phyloP scores from a whole-genome alignment of 2,329 filamentous ascomycete species.

The Pseudogymnoascus sp. region DNA sequence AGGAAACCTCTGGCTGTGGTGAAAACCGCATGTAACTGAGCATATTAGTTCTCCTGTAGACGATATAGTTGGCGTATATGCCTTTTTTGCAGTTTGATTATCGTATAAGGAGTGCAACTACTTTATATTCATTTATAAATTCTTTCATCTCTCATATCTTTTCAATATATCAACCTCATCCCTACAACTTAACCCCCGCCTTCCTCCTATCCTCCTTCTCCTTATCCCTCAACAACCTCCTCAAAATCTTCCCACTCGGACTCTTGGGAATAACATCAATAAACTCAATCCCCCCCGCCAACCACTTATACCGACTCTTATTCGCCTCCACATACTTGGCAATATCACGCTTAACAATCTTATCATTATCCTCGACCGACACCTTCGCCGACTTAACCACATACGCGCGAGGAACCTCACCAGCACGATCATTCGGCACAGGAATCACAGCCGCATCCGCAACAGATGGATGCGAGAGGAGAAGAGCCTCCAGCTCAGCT shows the following conservation, averaged over 20 bases:
- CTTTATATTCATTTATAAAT: background rate
- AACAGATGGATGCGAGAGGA: conserved; percentile 69
- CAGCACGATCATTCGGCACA: conserved; percentile 54
- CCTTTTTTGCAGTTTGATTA: background rate
- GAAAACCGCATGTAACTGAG: too few species aligned
- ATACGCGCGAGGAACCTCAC: conserved; percentile 62
- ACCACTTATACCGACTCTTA: conserved; percentile 63
- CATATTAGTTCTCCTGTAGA: too few species aligned
- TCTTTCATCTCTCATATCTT: background rate
- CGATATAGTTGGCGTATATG: background rate
- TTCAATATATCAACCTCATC: background rate
- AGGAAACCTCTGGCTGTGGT: too few species aligned
- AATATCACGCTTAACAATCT: conserved; percentile 45
- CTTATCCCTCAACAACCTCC: conserved; percentile 62
- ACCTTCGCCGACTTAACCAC: conserved; percentile 48
- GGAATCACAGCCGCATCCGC: conserved; percentile 74
- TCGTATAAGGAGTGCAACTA: background rate
- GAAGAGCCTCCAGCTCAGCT: conserved; percentile 73
- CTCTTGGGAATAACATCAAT: conserved; percentile 65
- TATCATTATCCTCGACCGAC: conserved; percentile 50
- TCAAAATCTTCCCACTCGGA: conserved; percentile 66
- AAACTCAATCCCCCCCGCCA: conserved; percentile 58
- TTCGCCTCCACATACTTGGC: conserved; percentile 56
- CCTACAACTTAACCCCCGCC: conserved; percentile 60
- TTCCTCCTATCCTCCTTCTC: conserved; percentile 63